These are phyloP conservation scores for Nothophaeocryptopus gaeumannii DNA, from an alignment of 2,329 filamentous ascomycete genomes.

Conservation along the genomic window DNA sequence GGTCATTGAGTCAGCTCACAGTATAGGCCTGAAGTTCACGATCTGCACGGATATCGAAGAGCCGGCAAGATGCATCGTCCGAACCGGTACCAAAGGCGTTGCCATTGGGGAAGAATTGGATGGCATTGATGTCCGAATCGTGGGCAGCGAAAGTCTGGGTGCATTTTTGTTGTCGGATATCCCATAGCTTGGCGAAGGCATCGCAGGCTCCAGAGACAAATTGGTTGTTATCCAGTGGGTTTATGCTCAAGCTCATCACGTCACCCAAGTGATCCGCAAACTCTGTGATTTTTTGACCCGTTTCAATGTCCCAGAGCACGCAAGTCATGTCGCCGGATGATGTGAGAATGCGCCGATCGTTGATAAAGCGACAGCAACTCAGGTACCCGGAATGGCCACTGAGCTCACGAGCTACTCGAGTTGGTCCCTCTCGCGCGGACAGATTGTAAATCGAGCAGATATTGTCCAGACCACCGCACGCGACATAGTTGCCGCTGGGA, in stretches of 20 bases:
- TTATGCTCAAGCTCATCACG: conserved; percentile 99
- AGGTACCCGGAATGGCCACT: conserved; percentile 97
- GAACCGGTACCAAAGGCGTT: conserved; percentile 98
- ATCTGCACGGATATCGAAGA: conserved; percentile 97
- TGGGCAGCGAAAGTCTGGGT: conserved; percentile 98
- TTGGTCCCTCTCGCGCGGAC: conserved; percentile 94
- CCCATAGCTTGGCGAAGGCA: conserved; percentile 97
- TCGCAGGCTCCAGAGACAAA: conserved; percentile 99
- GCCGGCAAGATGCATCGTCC: conserved; percentile 92
- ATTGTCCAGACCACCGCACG: conserved; percentile 97
- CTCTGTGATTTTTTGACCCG: conserved; percentile 93
- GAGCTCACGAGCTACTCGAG: conserved; percentile 88
- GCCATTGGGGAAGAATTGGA: conserved; percentile 98
- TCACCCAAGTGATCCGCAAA: conserved; percentile 98
- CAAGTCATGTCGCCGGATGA: conserved; percentile 99
- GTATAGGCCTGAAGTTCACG: conserved; percentile 70
- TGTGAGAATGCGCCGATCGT: conserved; percentile 94
- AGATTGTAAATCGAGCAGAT: conserved; percentile 99
- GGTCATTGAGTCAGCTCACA: conserved; percentile 37
- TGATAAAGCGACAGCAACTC: conserved; percentile 98
- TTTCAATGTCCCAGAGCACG: conserved; percentile 99
- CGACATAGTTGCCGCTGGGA: conserved; percentile 96
- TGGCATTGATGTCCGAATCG: conserved; percentile 98
- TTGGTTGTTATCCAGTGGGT: conserved; percentile 97
- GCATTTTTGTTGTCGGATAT: conserved; percentile 96